Evolutionary conservation across 2,329 filamentous ascomycete genomes (phyloP), one percentile per base, ranked within the genome.

Genomic region (Cercospora beticola): DNA sequence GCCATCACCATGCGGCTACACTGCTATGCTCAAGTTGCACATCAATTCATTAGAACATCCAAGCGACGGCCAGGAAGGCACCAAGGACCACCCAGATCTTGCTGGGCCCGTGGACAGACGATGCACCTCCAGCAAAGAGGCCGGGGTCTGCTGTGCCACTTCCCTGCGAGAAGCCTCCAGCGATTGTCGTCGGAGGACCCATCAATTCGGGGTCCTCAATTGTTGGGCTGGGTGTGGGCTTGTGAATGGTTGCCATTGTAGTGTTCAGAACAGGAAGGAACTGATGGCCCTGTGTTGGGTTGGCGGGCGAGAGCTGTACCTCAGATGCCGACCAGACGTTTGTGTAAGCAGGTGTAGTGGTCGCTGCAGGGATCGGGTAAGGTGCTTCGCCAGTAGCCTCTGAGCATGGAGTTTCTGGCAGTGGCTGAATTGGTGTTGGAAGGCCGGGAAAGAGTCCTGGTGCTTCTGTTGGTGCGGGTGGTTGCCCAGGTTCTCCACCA

Each of bases 61-160:
- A 62, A 3, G 18, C 40, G 14, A 21, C 60, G 14, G 60, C 60
- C 36, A 62, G 26, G 21, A 62, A 18, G 12, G 23, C 26, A 21
- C 36, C 60, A 10, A 59, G 18, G 2, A 62, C 28, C 60, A 62
- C 43, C 60, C 33, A 62, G 8, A 46, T 49, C 43, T 46, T 52
- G 60, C 60, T 62, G 26, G 60, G 43, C 12, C 9, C 36, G 23
- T 31, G 36, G 23, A 16, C 26, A 26, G 60, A 52, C 3, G 60
- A 3, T 23, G 60, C 40, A 21, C 23, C 60, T 4, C 40, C 26
- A 30, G 60, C 60, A 62, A 62, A 62, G 26, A 62, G 36, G 5
- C 36, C 60, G 14, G 60, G 60, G 43, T 62, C 60, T 16, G 60
- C 60, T 21, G 60, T 52, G 21, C 40, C 60, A 52, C 60, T 62